These are phyloP conservation scores for Thinopyrum elongatum DNA, from an alignment of 176 grass and related monocot genomes.

Conservation along the genomic window DNA sequence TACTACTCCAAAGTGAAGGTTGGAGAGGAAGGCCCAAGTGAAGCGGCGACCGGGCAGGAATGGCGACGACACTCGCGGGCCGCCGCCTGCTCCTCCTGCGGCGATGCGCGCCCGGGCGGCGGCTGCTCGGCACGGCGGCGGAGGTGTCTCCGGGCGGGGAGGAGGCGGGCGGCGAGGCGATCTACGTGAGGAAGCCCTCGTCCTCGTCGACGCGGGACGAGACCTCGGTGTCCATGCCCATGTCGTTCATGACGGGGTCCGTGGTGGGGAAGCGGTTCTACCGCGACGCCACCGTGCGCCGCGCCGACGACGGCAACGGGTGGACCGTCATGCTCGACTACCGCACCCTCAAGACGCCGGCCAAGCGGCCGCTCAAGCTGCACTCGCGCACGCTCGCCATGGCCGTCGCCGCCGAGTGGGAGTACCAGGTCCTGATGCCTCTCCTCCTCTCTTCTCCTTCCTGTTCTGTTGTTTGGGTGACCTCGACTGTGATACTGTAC, in stretches of 20 bases:
- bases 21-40: slow-evolving; percentile 22
- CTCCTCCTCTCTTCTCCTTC: neutral
- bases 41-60: slow-evolving; percentile 8
- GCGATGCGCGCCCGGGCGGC: slow-evolving; percentile 36
- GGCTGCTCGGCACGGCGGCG: slow-evolving; percentile 36
- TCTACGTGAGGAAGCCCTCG: slow-evolving; percentile 57
- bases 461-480: slow-evolving; percentile 9
- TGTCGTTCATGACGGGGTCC: slow-evolving; percentile 93
- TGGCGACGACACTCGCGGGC: slow-evolving; percentile 43
- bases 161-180: slow-evolving; percentile 1
- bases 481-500: neutral
- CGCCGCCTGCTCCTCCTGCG: slow-evolving; percentile 45
- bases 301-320: slow-evolving; percentile 86
- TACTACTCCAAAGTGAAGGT: too few species aligned
- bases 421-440: slow-evolving; percentile 69
- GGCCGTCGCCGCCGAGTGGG: slow-evolving; percentile 92
- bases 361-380: slow-evolving; percentile 79
- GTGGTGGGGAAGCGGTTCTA: slow-evolving; percentile 98
- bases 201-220: slow-evolving; percentile 57
- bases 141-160: slow-evolving; percentile 29
- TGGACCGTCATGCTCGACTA: slow-evolving; percentile 99
- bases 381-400: slow-evolving; percentile 61
- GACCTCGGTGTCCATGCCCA: slow-evolving; percentile 87
- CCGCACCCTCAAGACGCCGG: slow-evolving; percentile 87
- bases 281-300: slow-evolving; percentile 60